These are phyloP conservation scores for Aspergillus haitiensis DNA, from an alignment of 495 filamentous ascomycete species.

Conservation along the genomic window DNA sequence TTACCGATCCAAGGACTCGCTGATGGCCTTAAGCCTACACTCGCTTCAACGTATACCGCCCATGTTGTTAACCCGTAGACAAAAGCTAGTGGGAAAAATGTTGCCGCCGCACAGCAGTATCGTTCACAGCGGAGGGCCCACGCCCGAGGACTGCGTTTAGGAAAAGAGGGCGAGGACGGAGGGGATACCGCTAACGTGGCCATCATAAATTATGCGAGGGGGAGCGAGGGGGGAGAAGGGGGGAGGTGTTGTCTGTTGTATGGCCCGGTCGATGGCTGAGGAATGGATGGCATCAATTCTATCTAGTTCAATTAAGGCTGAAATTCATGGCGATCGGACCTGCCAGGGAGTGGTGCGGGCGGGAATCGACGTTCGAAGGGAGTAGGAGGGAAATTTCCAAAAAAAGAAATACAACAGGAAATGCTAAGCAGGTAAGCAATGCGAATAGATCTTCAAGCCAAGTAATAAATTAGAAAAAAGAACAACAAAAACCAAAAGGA, in stretches of 20 bases:
- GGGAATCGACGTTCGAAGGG: background rate
- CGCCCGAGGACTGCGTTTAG: slow-evolving; percentile 50
- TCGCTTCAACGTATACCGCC: slow-evolving; percentile 84
- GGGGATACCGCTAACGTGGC: slow-evolving; percentile 45
- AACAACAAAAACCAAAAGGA: background rate
- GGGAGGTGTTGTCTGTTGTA: background rate
- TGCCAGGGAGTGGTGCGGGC: background rate
- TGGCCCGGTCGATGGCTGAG: background rate
- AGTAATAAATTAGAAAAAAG: background rate
- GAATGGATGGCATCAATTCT: background rate
- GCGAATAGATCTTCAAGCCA: too few relatives aligned
- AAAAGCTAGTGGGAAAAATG: slow-evolving; percentile 87
- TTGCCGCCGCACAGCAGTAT: slow-evolving; percentile 72
- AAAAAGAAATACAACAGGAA: background rate
- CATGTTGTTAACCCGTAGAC: slow-evolving; percentile 87
- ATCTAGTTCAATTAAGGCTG: background rate
- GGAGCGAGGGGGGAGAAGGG: background rate
- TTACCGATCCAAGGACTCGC: slow-evolving; percentile 68
- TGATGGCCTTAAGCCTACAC: slow-evolving; percentile 62
- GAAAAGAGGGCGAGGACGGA: slow-evolving; percentile 49
- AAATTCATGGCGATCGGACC: background rate
- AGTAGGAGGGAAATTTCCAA: background rate
- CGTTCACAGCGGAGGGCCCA: slow-evolving; percentile 81
- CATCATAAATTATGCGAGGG: slow-evolving; percentile 29
- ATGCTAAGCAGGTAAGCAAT: background rate